Percentiles rank a stretch among this genome's conserved stretches.
These are phyloP conservation scores for Daldinia childiae DNA, from an alignment of 495 filamentous ascomycete species.

Conservation along the genomic window DNA sequence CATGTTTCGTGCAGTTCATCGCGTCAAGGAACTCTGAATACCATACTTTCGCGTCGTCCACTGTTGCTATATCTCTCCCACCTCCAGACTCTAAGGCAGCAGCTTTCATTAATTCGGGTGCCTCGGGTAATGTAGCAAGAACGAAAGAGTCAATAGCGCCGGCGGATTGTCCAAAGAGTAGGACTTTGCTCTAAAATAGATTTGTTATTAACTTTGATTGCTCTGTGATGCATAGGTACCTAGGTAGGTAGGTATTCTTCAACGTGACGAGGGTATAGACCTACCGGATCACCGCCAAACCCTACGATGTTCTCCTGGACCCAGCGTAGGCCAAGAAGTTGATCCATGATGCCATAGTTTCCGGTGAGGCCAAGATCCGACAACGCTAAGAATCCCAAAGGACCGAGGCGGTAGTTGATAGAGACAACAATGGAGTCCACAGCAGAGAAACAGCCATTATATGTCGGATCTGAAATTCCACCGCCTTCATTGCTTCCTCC, in stretches of 20 bases:
- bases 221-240: not conserved
- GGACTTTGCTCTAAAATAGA: not conserved
- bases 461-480: constrained; percentile 46
- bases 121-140: not conserved
- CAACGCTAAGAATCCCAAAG: constrained; percentile 64
- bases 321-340: constrained; percentile 61
- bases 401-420: constrained; percentile 66
- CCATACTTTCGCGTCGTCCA: constrained; percentile 28
- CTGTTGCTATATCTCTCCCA: constrained; percentile 21
- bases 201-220: not conserved
- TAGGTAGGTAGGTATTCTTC: not conserved
- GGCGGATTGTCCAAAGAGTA: not conserved
- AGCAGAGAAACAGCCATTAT: constrained; percentile 54
- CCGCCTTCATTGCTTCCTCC: constrained; percentile 50
- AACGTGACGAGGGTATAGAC: constrained; percentile 2
- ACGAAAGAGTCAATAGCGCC: not conserved
- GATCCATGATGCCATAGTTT: constrained; percentile 64
- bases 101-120: not conserved
- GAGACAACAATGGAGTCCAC: constrained; percentile 52
- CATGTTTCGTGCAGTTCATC: constrained; percentile 41
- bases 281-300: constrained; percentile 65
- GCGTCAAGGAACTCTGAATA: constrained; percentile 41
- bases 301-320: constrained; percentile 61
- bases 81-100: not conserved
- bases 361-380: constrained; percentile 35